Evolutionary conservation across 495 filamentous ascomycete genomes (phyloP).

Genomic region (Friedmanniomyces endolithicus): DNA sequence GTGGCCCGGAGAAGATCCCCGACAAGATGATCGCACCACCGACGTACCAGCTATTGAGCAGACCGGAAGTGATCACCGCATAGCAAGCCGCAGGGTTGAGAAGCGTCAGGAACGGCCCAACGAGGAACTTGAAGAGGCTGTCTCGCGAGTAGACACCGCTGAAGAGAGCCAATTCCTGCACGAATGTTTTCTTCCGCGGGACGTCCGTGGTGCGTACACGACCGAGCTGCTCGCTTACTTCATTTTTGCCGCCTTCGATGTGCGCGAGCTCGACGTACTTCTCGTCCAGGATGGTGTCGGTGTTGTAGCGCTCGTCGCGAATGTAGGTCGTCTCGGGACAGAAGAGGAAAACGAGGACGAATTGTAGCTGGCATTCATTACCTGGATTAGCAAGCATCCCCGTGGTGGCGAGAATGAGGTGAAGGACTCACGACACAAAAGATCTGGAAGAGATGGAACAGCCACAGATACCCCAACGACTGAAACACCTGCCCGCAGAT

Average conservation of each 20-base stretch:
- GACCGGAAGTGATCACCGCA: constrained; percentile 8
- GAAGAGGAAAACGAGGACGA: constrained; percentile 11
- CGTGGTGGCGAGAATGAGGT: no score
- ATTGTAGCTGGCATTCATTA: background rate
- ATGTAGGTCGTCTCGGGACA: constrained; percentile 17
- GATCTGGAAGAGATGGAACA: constrained; percentile 17
- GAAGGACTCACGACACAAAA: constrained; percentile 4
- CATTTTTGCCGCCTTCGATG: constrained; percentile 2
- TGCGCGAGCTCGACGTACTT: constrained; percentile 11
- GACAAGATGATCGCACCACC: constrained; percentile 12
- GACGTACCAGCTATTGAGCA: constrained; percentile 18
- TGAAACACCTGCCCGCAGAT: constrained; percentile 14
- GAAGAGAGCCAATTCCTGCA: constrained; percentile 11
- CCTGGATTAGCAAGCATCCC: background rate
- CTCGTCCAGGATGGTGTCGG: constrained; percentile 4
- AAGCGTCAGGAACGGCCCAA: constrained; percentile 12
- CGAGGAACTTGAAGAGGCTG: constrained; percentile 13
- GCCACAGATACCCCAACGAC: constrained; percentile 12
- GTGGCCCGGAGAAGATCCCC: constrained; percentile 16
- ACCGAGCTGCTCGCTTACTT: background rate
- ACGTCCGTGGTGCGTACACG: background rate
- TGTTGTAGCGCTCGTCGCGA: constrained; percentile 13
- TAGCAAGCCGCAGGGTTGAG: constrained; percentile 14
- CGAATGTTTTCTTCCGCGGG: constrained; percentile 15
- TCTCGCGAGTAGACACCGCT: constrained; percentile 12